A percentile compares a stretch with the other conserved stretches of the same genome.
These are phyloP conservation scores for Pythium pectinolyticum DNA, from an alignment of 352 stramenopile species.

Conservation along the genomic window DNA sequence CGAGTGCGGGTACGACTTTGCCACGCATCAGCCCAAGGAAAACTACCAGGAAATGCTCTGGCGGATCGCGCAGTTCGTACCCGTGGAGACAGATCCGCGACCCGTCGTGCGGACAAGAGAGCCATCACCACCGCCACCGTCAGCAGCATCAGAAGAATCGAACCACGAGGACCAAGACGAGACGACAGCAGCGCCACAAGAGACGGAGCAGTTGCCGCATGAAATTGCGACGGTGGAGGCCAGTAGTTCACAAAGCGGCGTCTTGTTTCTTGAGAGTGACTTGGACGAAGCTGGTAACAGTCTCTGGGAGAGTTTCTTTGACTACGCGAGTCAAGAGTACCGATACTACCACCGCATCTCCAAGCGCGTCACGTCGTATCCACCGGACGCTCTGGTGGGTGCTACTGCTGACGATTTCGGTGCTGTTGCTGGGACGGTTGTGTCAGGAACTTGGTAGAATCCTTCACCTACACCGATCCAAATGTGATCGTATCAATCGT, in stretches of 20 bases:
- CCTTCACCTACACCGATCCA: neutral
- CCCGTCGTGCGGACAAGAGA: slow-evolving; percentile 29
- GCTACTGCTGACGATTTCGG: neutral
- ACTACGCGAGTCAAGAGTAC: slow-evolving; percentile 54
- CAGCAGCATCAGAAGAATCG: neutral
- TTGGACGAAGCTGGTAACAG: slow-evolving; percentile 53
- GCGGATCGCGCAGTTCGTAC: slow-evolving; percentile 57
- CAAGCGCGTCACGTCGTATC: slow-evolving; percentile 44
- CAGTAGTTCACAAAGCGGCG: no score
- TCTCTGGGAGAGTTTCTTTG: slow-evolving; percentile 71
- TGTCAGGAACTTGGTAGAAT: neutral
- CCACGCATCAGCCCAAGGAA: slow-evolving; percentile 44
- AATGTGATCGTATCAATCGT: no score
- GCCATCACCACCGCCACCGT: slow-evolving; percentile 13
- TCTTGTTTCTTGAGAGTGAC: slow-evolving; percentile 44
- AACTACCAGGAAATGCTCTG: slow-evolving; percentile 69
- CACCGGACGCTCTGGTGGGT: neutral
- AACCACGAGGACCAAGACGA: neutral
- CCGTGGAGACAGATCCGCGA: slow-evolving; percentile 41
- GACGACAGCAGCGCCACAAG: no score
- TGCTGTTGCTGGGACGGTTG: neutral
- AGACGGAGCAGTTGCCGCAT: no score
- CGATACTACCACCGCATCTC: slow-evolving; percentile 69
- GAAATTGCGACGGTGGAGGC: no score
- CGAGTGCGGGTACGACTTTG: slow-evolving; percentile 66